Percentiles rank a stretch among this genome's conserved stretches.
Conservation (phyloP, 2,329 filamentous ascomycete genomes). For the Aspergillus tanneri region DNA sequence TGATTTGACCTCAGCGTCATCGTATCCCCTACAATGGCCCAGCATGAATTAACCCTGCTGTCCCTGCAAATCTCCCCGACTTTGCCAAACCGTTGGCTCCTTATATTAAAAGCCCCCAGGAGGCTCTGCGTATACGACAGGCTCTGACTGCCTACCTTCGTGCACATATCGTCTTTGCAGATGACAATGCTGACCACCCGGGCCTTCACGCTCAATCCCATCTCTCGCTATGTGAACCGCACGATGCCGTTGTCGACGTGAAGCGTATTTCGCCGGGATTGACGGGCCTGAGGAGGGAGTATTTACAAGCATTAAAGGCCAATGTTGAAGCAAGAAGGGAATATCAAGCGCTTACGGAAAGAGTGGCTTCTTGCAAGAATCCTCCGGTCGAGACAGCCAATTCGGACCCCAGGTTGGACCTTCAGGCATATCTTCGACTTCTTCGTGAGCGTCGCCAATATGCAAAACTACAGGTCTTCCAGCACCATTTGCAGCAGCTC, state of each 20-base stretch:
- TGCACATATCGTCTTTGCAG: constrained; percentile 35
- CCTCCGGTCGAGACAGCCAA: constrained; percentile 16
- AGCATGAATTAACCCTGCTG: constrained; percentile 10
- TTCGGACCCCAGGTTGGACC: constrained; percentile 25
- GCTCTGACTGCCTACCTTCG: constrained; percentile 39
- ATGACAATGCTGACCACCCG: constrained; percentile 26
- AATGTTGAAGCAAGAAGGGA: constrained; percentile 43
- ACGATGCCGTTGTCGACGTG: constrained; percentile 32
- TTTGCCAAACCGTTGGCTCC: background rate
- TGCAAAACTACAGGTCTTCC: constrained; percentile 48
- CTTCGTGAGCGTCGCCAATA: constrained; percentile 48
- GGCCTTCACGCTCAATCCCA: constrained; percentile 29
- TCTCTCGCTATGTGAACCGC: constrained; percentile 36
- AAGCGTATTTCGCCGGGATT: constrained; percentile 41
- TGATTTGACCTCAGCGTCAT: background rate
- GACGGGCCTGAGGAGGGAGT: constrained; percentile 44
- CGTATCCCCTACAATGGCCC: constrained; percentile 23
- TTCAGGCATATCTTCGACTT: constrained; percentile 45
- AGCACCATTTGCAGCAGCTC: constrained; percentile 46
- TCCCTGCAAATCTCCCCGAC: constrained; percentile 30
- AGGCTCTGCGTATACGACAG: constrained; percentile 41
- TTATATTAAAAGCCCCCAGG: constrained; percentile 33
- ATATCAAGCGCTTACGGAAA: constrained; percentile 36
- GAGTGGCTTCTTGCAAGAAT: constrained; percentile 31
- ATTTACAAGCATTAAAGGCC: constrained; percentile 47